Evolutionary conservation across 352 stramenopile species (phyloP).

Genomic region (Phytophthora agathidicida): DNA sequence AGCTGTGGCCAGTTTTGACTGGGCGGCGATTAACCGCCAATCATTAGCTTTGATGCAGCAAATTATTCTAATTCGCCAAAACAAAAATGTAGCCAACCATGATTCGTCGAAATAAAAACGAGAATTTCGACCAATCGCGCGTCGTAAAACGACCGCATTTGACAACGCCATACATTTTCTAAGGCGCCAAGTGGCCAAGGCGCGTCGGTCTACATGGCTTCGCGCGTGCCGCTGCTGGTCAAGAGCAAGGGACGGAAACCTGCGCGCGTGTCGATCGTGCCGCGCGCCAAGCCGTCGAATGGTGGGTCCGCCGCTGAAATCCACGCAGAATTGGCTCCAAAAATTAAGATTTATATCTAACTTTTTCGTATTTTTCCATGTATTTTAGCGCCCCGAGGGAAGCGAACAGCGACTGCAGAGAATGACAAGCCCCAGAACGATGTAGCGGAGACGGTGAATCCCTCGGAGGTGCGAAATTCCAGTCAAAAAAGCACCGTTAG

Average conservation of each 20-base stretch:
- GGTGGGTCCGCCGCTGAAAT: slow-evolving; percentile 37
- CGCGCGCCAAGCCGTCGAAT: slow-evolving; percentile 65
- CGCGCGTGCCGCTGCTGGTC: slow-evolving; percentile 77
- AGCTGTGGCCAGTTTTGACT: slow-evolving; percentile 27
- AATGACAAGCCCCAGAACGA: background rate
- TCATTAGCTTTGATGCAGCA: slow-evolving; percentile 8
- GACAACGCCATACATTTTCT: slow-evolving; percentile 38
- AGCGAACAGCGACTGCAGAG: slow-evolving; percentile 21
- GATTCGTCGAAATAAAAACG: slow-evolving; percentile 13
- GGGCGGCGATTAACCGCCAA: slow-evolving; percentile 47
- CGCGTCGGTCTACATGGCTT: slow-evolving; percentile 44
- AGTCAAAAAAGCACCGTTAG: background rate
- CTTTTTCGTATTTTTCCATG: slow-evolving; percentile 7
- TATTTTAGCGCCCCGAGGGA: slow-evolving; percentile 34
- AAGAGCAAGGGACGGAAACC: slow-evolving; percentile 78
- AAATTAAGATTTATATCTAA: no score
- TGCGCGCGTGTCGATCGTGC: slow-evolving; percentile 69
- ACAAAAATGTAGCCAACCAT: slow-evolving; percentile 1
- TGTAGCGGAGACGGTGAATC: background rate
- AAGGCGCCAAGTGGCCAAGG: slow-evolving; percentile 11
- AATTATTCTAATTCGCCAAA: slow-evolving; percentile 7
- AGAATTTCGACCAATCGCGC: slow-evolving; percentile 30
- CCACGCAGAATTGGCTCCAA: background rate
- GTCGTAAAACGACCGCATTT: background rate
- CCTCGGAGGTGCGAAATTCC: slow-evolving; percentile 19